Evolutionary conservation across 371 early-diverging fungal genomes (phyloP), one percentile per base, ranked within the genome.

Genomic region (Mortierella polycephala): DNA sequence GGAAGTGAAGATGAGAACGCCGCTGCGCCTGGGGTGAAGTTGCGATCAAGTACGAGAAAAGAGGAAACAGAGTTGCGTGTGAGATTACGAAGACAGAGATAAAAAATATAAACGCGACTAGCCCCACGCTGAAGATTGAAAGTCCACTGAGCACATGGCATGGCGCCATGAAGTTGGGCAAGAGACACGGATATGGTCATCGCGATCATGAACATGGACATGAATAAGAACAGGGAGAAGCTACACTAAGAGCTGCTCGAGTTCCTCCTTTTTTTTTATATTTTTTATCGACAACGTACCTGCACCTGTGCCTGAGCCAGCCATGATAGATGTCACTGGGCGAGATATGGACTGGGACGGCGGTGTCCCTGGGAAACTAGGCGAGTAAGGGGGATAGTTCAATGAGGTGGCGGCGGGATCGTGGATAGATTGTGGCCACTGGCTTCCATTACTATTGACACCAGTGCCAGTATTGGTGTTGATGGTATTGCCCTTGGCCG

Each of bases 351-450:
- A 57, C 30, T 64, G 64, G 10, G 30, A 30, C 30, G 68, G 47
- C 7, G 69, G 21, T 50, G 74, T 64, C 44, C 64, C 62, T 23
- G 74, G 61, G 51, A 68, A 74, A 47, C 65, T 64, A 13, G 74
- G 69, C 5, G 74, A 69, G 40, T 74, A 74, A 16, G 74, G 20
- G 14, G 74, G 57, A 21, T 74, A 74, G 41, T 74, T 67, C 50
- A 69, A 14, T 14, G 74, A 60, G 41, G 74, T 40, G 7, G 63
- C 50, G 16, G 64, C 58, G n/a, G 74, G 60, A 51, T 69, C 74
- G 46, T 68, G 68, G 52, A 74, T 51, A n/a, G 74, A 61, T 57
- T 74, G 74, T 50, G 72, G 57, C 74, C 74, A 74, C 30, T 68
- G 69, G 21, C 60, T 65, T 45, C 37, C 62, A 30, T 44, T 57